phyloP scores from a whole-genome alignment of 208 protist genomes.

The Herpetomonas tarakana region DNA sequence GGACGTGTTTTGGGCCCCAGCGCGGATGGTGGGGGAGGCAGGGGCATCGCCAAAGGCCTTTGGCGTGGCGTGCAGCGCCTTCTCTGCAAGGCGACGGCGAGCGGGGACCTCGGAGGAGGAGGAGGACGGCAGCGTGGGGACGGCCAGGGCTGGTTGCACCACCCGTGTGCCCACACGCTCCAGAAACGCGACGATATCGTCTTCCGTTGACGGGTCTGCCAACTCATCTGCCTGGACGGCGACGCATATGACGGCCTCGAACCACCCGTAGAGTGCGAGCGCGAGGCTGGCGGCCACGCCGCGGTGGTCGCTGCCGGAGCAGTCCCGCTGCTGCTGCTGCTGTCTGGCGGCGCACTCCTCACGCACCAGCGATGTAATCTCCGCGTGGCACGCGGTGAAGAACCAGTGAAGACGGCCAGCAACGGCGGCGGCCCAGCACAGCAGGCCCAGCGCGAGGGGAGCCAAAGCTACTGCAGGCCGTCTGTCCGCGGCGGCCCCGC shows the following conservation, averaged over 20 bases:
- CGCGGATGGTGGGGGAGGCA: no score
- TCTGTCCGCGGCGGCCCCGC: no score
- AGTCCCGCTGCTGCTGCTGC: not conserved
- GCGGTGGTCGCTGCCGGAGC: not conserved
- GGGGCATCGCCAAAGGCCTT: no score
- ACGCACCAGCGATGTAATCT: slow-evolving; percentile 7
- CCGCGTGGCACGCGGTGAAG: slow-evolving; percentile 6
- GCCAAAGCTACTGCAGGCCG: no score
- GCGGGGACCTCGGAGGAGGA: not conserved
- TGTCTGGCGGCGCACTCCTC: not conserved
- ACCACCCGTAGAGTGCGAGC: not conserved
- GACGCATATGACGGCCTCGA: not conserved
- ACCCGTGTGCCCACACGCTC: not conserved
- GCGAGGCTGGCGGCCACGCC: not conserved
- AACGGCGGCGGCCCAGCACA: slow-evolving; percentile 12
- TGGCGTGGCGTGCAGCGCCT: no score
- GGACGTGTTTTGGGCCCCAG: no score
- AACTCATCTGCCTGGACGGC: not conserved
- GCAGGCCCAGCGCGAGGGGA: slow-evolving; percentile 3
- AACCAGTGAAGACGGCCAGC: slow-evolving; percentile 7
- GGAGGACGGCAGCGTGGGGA: no score
- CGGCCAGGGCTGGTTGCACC: not conserved
- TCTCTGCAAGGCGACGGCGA: not conserved
- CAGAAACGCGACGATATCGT: not conserved
- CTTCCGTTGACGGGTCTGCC: not conserved